phyloP scores from a whole-genome alignment of 139 green algal species.

The Mychonastes homosphaera region DNA sequence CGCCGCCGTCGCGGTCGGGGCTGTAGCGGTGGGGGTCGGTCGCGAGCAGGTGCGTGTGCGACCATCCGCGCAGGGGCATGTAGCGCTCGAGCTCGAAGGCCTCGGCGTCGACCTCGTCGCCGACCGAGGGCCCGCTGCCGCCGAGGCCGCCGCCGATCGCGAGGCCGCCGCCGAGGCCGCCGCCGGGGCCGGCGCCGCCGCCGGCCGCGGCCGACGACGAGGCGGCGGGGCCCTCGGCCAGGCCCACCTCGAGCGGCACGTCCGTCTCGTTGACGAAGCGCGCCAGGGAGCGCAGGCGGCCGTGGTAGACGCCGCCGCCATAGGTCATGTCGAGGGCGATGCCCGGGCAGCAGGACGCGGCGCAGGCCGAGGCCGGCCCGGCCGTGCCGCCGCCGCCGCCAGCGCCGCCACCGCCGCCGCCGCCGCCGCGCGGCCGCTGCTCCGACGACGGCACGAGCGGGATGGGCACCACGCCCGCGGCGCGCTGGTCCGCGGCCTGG shows the following conservation, averaged over 20 bases:
- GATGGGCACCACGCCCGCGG: constrained; percentile 14
- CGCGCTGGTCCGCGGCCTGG: too few relatives aligned
- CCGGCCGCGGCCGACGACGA: constrained; percentile 27
- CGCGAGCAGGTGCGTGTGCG: constrained; percentile 31
- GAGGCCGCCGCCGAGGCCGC: background rate
- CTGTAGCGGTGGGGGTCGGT: constrained; percentile 50
- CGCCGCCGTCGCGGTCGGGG: constrained; percentile 18
- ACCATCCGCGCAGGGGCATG: constrained; percentile 46
- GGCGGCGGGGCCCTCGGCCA: constrained; percentile 28
- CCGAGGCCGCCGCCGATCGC: background rate
- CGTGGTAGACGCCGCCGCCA: constrained; percentile 32
- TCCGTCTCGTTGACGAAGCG: constrained; percentile 54
- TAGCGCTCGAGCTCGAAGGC: constrained; percentile 81
- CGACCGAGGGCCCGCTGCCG: background rate
- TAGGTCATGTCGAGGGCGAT: too few relatives aligned
- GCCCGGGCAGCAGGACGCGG: too few relatives aligned
- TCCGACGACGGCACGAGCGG: too few relatives aligned
- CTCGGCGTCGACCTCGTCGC: constrained; percentile 49
- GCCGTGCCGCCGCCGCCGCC: too few relatives aligned
- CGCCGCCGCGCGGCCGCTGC: too few relatives aligned
- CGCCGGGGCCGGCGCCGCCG: constrained; percentile 1
- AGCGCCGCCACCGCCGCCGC: too few relatives aligned
- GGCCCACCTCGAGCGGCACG: constrained; percentile 48
- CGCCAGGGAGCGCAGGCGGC: constrained; percentile 58
- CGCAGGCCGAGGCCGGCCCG: too few relatives aligned